Percentiles rank a stretch among this genome's conserved stretches.
phyloP scores from a whole-genome alignment of 345 rosid species.

The Euphorbia tirucalli region DNA sequence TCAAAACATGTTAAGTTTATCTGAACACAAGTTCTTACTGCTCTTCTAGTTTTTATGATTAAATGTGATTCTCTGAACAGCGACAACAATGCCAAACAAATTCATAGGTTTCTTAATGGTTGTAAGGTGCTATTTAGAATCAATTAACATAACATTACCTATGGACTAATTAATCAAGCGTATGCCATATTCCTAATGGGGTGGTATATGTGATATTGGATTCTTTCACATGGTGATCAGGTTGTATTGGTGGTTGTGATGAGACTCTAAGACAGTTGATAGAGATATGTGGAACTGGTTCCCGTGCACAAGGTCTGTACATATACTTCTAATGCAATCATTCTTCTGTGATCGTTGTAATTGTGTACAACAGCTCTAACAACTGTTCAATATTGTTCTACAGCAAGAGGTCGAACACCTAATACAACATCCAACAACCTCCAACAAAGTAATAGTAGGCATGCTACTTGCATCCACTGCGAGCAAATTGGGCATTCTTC shows the following conservation, averaged over 20 bases:
- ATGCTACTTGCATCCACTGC: slow-evolving; percentile 59
- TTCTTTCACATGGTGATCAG: slow-evolving; percentile 37
- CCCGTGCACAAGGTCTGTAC: slow-evolving; percentile 71
- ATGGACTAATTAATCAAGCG: background rate
- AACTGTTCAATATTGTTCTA: slow-evolving; percentile 16
- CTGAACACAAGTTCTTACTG: background rate
- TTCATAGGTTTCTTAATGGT: background rate
- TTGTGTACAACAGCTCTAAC: background rate
- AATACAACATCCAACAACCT: slow-evolving; percentile 43
- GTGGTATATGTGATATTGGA: slow-evolving; percentile 1
- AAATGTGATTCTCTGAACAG: background rate
- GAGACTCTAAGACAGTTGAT: slow-evolving; percentile 66
- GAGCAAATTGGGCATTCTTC: slow-evolving; percentile 79
- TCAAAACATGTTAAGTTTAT: background rate
- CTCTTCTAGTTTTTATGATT: background rate
- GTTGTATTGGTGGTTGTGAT: slow-evolving; percentile 96
- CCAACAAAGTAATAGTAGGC: slow-evolving; percentile 56
- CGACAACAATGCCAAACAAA: background rate
- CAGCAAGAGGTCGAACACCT: slow-evolving; percentile 61
- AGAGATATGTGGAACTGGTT: slow-evolving; percentile 93
- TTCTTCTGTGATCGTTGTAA: background rate
- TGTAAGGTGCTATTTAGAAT: background rate
- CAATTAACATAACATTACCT: background rate
- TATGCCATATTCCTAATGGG: background rate
- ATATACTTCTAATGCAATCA: background rate